Base-by-base conservation (phyloP, 108 stramenopile genomes). In the Pseudonitzschia multistriata region DNA sequence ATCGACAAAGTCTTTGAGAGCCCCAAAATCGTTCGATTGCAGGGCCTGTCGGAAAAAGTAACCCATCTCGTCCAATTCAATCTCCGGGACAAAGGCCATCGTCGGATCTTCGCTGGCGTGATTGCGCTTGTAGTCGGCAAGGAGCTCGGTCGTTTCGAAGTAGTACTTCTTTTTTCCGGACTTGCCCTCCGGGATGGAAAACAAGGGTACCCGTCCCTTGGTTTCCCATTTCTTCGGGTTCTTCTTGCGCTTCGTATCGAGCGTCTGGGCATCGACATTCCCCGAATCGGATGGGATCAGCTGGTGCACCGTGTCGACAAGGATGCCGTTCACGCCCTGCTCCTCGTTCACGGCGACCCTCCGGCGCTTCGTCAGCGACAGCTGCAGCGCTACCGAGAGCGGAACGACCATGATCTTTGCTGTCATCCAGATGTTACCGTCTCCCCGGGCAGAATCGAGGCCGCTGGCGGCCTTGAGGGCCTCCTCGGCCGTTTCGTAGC, bases 321-420 rank as follows among this genome's bases (percentile, higher is more conserved):
- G 57, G 42, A 68, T 68, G 7, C 34, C 40, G 17, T 0, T 45
- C 5, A 64, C 63, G 5, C 63, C 63, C 21, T 64, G 24, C 27
- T 66, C 74, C 33, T 75, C 66, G 47, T 75, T 75, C 15, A 68
- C 35, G 2, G 74, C 67, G 34, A 52, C 53, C 45, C 74, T 67
- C n/a, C 67, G 74, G 21, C 57, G 52, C 28, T 49, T 68, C 0
- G 65, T 45, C 60, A 75, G 47, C 4, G 74, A 55, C 21, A 75
- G 25, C 30, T 75, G 74, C 49, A 75, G 28, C 25, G 74, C 67
- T 14, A 75, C 53, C 1, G 74, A 67, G 19, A 75, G 37, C 17
- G 74, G 74, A 3, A 75, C 68, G 3, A 75, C 74, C 15, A 49
- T 50, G 49, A 75, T 68, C 21, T 68, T 49, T 37, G 74, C 74